Base-by-base conservation (phyloP, 2,329 filamentous ascomycete species). In the Juglanconis oblonga region DNA sequence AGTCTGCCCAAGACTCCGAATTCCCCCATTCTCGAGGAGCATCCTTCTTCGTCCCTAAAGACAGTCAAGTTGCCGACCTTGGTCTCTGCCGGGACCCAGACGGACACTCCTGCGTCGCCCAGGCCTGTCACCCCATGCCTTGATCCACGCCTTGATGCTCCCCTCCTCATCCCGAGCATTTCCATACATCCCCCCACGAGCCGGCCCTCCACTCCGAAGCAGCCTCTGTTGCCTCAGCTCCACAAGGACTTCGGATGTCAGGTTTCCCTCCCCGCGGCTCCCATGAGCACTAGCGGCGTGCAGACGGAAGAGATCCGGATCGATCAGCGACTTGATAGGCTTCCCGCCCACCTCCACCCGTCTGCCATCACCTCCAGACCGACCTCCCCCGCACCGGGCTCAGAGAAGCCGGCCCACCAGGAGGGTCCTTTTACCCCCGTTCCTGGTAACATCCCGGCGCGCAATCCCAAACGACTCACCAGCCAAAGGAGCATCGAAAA, bases 221-320 rank as follows among this genome's bases (percentile, higher is more conserved):
- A 88, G 65, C 87, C 88, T 55, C 81, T 87, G 5, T 84, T 96
- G 57, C 87, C 96, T 35, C 92, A 92, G 57, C 87, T 93, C 59
- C 86, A 86, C 63, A 97, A 92, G 72, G 92, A 92, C 73, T 87
- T 89, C 64, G 87, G 87, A 17, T 94, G 89, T 68, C 95, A 99
- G 74, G 92, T 92, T 32, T 81, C 81, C 42, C 77, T 86, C 52
- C 68, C 78, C 40, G 67, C 78, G 17, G 78, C 79, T 65, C 77
- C 76, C 45, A 87, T 81, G 58, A 80, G 75, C 50, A 86, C 83
- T 2, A 82, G 71, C 10, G 71, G 72, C 3, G 76, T 93, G 60
- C 95, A 99, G 77, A 99, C 95, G 0, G 93, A 98, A 67, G 90
- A 91, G 61, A 97, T 98, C 60, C 85, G 91, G 58, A 85, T 96